Conservation (phyloP, 352 stramenopile genomes). For the Phytophthora agathidicida region DNA sequence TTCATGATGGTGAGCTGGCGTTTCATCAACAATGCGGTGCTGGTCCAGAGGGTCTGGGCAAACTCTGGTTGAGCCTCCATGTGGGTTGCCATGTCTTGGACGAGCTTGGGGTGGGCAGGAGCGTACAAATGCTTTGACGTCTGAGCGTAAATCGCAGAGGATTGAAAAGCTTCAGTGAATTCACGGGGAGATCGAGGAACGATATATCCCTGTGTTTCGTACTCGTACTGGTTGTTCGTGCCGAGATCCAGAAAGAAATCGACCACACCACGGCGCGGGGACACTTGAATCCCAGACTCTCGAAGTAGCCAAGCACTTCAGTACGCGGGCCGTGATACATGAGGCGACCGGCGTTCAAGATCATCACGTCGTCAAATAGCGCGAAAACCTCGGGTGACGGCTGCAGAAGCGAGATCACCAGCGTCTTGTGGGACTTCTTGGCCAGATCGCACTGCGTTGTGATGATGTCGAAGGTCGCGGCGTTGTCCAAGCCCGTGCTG, state of each 20-base stretch:
- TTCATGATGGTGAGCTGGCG: slow-evolving; percentile 28
- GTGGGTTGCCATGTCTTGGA: slow-evolving; percentile 15
- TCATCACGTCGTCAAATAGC: slow-evolving; percentile 55
- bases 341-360: slow-evolving; percentile 77
- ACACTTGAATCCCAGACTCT: slow-evolving; percentile 25
- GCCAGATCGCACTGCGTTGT: slow-evolving; percentile 3
- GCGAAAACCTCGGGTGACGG: slow-evolving; percentile 52
- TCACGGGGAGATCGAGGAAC: slow-evolving; percentile 23
- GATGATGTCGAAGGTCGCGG: slow-evolving; percentile 13
- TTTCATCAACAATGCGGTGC: slow-evolving; percentile 24
- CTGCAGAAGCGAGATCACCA: slow-evolving; percentile 59
- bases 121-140: neutral
- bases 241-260: slow-evolving; percentile 90
- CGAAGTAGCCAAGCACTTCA: slow-evolving; percentile 17
- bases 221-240: slow-evolving; percentile 38
- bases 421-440: slow-evolving; percentile 36
- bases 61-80: slow-evolving; percentile 26
- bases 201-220: slow-evolving; percentile 17
- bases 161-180: slow-evolving; percentile 54
- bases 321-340: slow-evolving; percentile 62
- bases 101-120: neutral
- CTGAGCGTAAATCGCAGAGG: slow-evolving; percentile 6
- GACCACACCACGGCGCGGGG: slow-evolving; percentile 67
- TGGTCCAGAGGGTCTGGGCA: slow-evolving; percentile 18
- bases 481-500: slow-evolving; percentile 13